Evolutionary conservation across 108 stramenopile species (phyloP).

Genomic region (Nitzschia sp.): DNA sequence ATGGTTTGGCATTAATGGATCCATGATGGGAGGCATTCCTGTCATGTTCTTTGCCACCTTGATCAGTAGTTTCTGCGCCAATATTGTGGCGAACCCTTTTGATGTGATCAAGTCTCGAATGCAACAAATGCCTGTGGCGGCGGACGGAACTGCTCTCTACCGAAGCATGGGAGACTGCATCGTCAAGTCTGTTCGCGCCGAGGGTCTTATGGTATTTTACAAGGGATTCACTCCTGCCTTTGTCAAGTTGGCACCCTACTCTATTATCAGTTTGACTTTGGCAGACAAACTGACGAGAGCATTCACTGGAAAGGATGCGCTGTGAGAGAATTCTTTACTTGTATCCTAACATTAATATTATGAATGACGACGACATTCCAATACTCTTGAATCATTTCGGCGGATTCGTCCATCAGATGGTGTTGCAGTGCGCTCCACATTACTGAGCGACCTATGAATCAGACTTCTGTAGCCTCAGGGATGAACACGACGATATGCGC

Average conservation of each 20-base stretch:
- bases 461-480: no score
- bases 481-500: no score
- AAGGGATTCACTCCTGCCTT: constrained; percentile 69
- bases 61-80: constrained; percentile 55
- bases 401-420: no score
- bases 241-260: constrained; percentile 74
- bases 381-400: no score
- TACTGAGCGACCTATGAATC: no score
- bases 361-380: no score
- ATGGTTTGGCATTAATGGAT: constrained; percentile 51
- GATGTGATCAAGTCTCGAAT: constrained; percentile 66
- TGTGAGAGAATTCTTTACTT: no score
- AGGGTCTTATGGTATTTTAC: constrained; percentile 53
- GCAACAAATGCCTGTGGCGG: constrained; percentile 45
- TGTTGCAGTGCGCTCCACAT: no score
- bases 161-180: constrained; percentile 57
- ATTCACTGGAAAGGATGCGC: constrained; percentile 61
- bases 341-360: no score
- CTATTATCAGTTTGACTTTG: constrained; percentile 66
- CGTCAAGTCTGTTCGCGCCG: constrained; percentile 38
- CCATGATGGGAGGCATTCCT: constrained; percentile 49
- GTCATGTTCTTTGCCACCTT: constrained; percentile 61
- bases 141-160: constrained; percentile 52
- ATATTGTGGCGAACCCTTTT: constrained; percentile 72
- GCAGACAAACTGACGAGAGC: constrained; percentile 58